Evolutionary conservation across 2,329 filamentous ascomycete genomes (phyloP).

Genomic region (Epichloe elymi): DNA sequence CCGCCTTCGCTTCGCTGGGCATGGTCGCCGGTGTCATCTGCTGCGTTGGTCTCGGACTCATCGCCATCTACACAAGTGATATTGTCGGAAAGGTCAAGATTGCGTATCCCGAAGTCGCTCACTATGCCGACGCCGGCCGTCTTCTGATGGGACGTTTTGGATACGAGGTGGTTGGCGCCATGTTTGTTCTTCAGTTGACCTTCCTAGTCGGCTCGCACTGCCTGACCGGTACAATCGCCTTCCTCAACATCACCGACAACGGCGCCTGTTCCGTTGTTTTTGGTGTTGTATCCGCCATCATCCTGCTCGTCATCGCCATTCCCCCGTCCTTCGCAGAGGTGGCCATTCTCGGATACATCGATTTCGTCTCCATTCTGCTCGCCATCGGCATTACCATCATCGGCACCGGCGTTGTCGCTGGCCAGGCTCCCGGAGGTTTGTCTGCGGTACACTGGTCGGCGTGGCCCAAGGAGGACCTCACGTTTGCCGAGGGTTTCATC

Average conservation of each 20-base stretch:
- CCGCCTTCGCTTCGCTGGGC: constrained; percentile 38
- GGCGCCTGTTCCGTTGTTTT: constrained; percentile 33
- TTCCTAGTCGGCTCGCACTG: constrained; percentile 63
- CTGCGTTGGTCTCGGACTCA: constrained; percentile 27
- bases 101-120: constrained; percentile 42
- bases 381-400: constrained; percentile 57
- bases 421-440: constrained; percentile 18
- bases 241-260: constrained; percentile 50
- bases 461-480: constrained; percentile 31
- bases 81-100: constrained; percentile 36
- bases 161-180: constrained; percentile 47
- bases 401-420: constrained; percentile 39
- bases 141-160: constrained; percentile 47
- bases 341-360: constrained; percentile 36
- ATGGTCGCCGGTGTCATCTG: constrained; percentile 37
- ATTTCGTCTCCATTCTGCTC: constrained; percentile 48
- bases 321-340: constrained; percentile 37
- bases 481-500: constrained; percentile 43
- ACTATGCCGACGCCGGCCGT: constrained; percentile 54
- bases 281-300: constrained; percentile 30
- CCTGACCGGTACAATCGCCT: constrained; percentile 55
- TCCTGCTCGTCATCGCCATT: constrained; percentile 31
- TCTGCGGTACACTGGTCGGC: constrained; percentile 27
- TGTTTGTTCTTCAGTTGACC: constrained; percentile 49
- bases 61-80: constrained; percentile 35